Percentiles rank a stretch among this genome's conserved stretches.
These are phyloP conservation scores for Alternaria hordeiaustralica DNA, from an alignment of 2,329 filamentous ascomycete species.

Conservation along the genomic window DNA sequence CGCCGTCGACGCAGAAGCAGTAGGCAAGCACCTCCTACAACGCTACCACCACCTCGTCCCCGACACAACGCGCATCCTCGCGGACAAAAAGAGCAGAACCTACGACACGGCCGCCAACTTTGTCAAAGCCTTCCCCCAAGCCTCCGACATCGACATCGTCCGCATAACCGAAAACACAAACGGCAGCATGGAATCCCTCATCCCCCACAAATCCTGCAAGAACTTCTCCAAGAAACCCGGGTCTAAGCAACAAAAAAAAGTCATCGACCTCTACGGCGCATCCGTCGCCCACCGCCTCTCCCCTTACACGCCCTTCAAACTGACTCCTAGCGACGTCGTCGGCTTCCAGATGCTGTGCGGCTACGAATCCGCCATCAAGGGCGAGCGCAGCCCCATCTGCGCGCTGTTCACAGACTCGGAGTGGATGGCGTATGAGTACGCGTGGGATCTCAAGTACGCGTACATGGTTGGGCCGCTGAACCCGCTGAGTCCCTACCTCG, in stretches of 20 bases:
- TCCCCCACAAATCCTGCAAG: constrained; percentile 44
- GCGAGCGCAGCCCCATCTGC: constrained; percentile 63
- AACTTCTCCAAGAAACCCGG: constrained; percentile 44
- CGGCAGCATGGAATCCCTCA: constrained; percentile 38
- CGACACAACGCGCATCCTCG: constrained; percentile 37
- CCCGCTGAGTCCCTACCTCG: constrained; percentile 61
- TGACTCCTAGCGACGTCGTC: constrained; percentile 66
- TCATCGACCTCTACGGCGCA: constrained; percentile 37
- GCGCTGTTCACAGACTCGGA: constrained; percentile 66
- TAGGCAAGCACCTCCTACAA: constrained; percentile 65
- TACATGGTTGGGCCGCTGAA: constrained; percentile 71
- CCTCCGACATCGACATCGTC: constrained; percentile 41
- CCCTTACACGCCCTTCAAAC: constrained; percentile 58
- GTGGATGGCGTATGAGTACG: constrained; percentile 70
- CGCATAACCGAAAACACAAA: constrained; percentile 39
- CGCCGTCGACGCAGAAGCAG: constrained; percentile 61
- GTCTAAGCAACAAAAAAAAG: constrained; percentile 35
- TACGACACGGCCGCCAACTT: constrained; percentile 44
- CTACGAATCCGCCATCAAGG: constrained; percentile 68
- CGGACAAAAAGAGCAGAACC: constrained; percentile 46
- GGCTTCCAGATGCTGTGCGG: constrained; percentile 70
- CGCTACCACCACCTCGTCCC: constrained; percentile 61
- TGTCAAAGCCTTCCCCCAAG: constrained; percentile 37
- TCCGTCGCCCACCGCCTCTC: constrained; percentile 33
- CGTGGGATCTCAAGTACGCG: constrained; percentile 67